A percentile compares a stretch with the other conserved stretches of the same genome.
These are phyloP conservation scores for Wickerhamomyces rabaulensis DNA, from an alignment of 805 yeast genomes.

Conservation along the genomic window DNA sequence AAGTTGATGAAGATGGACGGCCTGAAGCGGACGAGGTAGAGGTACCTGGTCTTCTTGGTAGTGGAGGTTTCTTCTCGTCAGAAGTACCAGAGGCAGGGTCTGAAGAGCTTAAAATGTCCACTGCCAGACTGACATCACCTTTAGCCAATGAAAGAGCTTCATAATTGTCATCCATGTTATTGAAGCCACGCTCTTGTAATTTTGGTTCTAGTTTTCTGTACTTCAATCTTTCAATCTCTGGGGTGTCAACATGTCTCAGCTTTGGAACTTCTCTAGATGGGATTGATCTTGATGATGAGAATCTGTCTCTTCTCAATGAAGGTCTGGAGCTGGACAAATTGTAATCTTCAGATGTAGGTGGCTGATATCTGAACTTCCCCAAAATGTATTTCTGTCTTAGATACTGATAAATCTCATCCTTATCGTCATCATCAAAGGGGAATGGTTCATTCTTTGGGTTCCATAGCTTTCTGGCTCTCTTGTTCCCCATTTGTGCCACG, in stretches of 20 bases:
- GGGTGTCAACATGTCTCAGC: slow-evolving; percentile 46
- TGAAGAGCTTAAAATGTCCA: slow-evolving; percentile 42
- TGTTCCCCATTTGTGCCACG: slow-evolving; percentile 51
- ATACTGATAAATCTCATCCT: slow-evolving; percentile 50
- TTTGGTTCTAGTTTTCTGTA: slow-evolving; percentile 44
- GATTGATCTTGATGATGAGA: slow-evolving; percentile 13
- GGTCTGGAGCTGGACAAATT: slow-evolving; percentile 6
- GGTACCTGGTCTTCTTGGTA: slow-evolving; percentile 33
- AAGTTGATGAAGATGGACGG: slow-evolving; percentile 4
- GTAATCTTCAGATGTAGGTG: slow-evolving; percentile 26
- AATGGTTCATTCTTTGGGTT: slow-evolving; percentile 63
- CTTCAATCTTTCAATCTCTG: slow-evolving; percentile 47
- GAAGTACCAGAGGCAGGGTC: slow-evolving; percentile 35
- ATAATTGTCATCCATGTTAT: slow-evolving; percentile 48
- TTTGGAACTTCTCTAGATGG: slow-evolving; percentile 28
- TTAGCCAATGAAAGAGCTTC: slow-evolving; percentile 57
- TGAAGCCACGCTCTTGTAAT: slow-evolving; percentile 51
- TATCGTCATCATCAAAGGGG: slow-evolving; percentile 74
- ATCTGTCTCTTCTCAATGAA: slow-evolving; percentile 1
- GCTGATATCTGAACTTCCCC: slow-evolving; percentile 45
- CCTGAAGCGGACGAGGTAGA: slow-evolving; percentile 2
- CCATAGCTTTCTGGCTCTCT: slow-evolving; percentile 55
- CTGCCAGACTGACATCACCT: slow-evolving; percentile 58
- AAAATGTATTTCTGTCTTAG: slow-evolving; percentile 62
- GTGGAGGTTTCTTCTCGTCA: slow-evolving; percentile 43